phyloP scores from a whole-genome alignment of 306 rosid genomes.

The Quercus wislizeni region DNA sequence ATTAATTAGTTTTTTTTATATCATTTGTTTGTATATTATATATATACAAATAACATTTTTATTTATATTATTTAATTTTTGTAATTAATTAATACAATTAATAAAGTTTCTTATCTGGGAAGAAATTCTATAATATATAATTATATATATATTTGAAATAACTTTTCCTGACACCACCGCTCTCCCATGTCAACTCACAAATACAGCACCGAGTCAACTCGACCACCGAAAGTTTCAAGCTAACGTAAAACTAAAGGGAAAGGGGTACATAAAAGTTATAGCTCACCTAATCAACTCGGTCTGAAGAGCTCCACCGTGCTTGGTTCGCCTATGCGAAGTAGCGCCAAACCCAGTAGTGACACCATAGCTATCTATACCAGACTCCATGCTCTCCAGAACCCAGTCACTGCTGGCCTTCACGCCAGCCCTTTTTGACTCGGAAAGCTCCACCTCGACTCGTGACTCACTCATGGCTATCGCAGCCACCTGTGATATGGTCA shows the following conservation, averaged over 20 bases:
- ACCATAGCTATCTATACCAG: slow-evolving; percentile 83
- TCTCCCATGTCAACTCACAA: too few relatives aligned
- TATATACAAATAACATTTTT: too few relatives aligned
- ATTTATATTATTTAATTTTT: too few relatives aligned
- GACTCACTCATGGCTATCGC: slow-evolving; percentile 52
- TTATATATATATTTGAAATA: too few relatives aligned
- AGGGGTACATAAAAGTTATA: background rate
- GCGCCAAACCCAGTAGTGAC: slow-evolving; percentile 97
- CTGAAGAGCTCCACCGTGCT: slow-evolving; percentile 91
- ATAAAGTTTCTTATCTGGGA: fast-evolving
- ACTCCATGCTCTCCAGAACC: slow-evolving; percentile 79
- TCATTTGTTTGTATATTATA: too few relatives aligned
- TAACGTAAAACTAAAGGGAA: too few relatives aligned
- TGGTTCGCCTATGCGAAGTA: slow-evolving; percentile 80
- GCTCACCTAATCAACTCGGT: slow-evolving; percentile 74
- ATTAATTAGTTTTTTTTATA: too few relatives aligned
- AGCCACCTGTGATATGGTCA: slow-evolving; percentile 81
- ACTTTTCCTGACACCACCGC: too few relatives aligned
- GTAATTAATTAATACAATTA: too few relatives aligned
- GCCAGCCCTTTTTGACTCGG: slow-evolving; percentile 61
- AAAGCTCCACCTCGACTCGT: slow-evolving; percentile 52
- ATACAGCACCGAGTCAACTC: too few relatives aligned
- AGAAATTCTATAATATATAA: too few relatives aligned
- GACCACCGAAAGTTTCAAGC: too few relatives aligned
- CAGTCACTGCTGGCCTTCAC: slow-evolving; percentile 95